These are phyloP conservation scores for Phaeolepiota aurea DNA, from an alignment of 768 basidiomycete genomes.

Conservation along the genomic window DNA sequence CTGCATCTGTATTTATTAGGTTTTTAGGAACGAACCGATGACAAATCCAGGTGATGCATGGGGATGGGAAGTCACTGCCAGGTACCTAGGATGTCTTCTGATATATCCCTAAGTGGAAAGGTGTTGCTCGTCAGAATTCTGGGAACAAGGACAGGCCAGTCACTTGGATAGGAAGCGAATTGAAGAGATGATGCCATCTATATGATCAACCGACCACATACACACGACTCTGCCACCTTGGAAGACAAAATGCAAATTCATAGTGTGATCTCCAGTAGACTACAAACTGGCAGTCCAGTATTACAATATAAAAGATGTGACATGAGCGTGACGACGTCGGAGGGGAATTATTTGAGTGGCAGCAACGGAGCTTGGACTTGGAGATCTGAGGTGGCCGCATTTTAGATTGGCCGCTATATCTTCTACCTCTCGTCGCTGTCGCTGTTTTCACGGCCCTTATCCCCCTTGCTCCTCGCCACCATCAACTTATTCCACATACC, in stretches of 20 bases:
- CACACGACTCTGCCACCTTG: neutral
- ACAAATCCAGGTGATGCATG: neutral
- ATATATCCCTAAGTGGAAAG: neutral
- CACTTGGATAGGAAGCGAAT: neutral
- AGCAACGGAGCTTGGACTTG: slow-evolving; percentile 11
- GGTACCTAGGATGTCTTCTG: neutral
- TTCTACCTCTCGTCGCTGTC: slow-evolving; percentile 6
- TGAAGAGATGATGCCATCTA: neutral
- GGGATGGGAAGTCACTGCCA: neutral
- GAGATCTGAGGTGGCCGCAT: slow-evolving; percentile 10
- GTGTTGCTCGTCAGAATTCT: neutral
- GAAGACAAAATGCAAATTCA: neutral
- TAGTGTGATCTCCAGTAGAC: too few species aligned
- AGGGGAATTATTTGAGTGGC: slow-evolving; percentile 6
- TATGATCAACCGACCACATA: neutral
- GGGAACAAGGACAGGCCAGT: neutral
- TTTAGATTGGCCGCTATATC: slow-evolving; percentile 7
- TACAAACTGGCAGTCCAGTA: too few species aligned
- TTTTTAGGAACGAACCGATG: slow-evolving; percentile 2
- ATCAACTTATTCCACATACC: slow-evolving; percentile 4
- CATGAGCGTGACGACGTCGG: slow-evolving; percentile 14
- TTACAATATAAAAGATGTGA: too few species aligned
- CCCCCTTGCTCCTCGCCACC: neutral
- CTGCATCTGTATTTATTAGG: slow-evolving; percentile 11
- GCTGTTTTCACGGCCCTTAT: slow-evolving; percentile 2